A percentile compares a stretch with the other conserved stretches of the same genome.
Evolutionary conservation across 306 rosid genomes (phyloP).

Genomic region (Mimosa bimucronata): DNA sequence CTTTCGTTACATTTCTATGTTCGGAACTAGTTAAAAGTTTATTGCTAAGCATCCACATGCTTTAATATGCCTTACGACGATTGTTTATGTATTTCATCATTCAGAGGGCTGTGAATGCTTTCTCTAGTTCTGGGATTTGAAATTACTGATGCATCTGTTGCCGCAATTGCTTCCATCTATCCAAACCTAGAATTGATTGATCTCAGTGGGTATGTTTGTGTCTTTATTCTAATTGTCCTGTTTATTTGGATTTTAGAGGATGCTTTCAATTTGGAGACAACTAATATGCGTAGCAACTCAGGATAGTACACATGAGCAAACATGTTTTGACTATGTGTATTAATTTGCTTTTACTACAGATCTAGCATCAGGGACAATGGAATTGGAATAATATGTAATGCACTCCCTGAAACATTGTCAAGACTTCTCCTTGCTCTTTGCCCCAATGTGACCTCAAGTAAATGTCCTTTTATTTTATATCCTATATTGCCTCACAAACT

Average conservation of each 20-base stretch:
- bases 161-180: constrained; percentile 75
- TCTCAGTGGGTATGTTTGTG: constrained; percentile 65
- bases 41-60: not conserved
- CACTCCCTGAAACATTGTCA: constrained; percentile 65
- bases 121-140: constrained; percentile 84
- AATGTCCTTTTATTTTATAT: not conserved
- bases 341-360: constrained; percentile 47
- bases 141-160: constrained; percentile 84
- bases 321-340: not conserved
- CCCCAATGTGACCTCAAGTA: constrained; percentile 76
- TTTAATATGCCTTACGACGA: constrained; percentile 17
- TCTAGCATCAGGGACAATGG: constrained; percentile 84
- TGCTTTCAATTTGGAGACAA: not conserved
- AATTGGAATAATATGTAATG: constrained; percentile 81
- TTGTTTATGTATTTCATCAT: constrained; percentile 11
- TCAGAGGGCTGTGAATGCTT: constrained; percentile 69
- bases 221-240: not conserved
- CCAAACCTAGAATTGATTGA: constrained; percentile 72
- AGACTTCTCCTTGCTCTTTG: constrained; percentile 82
- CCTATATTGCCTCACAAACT: not conserved
- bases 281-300: constrained; percentile 1
- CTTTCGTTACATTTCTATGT: not conserved
- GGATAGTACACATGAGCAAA: not conserved
- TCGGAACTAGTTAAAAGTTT: not conserved
- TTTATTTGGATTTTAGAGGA: not conserved